phyloP scores from a whole-genome alignment of 1,284 basidiomycete species.

The Phaffia rhodozyma region DNA sequence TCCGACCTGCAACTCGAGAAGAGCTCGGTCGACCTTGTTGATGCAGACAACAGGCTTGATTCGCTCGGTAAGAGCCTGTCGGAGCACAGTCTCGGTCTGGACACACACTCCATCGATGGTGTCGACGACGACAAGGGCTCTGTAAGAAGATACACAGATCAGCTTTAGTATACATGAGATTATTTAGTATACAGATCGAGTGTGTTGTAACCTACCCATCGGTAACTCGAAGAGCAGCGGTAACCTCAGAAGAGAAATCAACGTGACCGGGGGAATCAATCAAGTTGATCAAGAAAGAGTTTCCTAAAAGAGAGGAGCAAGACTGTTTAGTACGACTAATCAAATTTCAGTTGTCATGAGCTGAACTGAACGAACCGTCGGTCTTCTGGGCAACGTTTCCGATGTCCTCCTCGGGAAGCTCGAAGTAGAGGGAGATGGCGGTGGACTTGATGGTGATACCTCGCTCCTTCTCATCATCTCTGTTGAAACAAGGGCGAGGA shows the following conservation, averaged over 20 bases:
- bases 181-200: conserved; percentile 31
- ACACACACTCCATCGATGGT: conserved; percentile 99
- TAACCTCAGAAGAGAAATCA: conserved; percentile 99
- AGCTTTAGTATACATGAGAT: not conserved
- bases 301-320: conserved; percentile 32
- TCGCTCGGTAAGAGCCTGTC: conserved; percentile 93
- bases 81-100: conserved; percentile 98
- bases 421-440: conserved; percentile 99
- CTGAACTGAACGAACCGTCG: conserved; percentile 55
- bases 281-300: conserved; percentile 98
- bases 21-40: conserved; percentile 99
- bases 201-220: conserved; percentile 49
- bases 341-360: conserved; percentile 1
- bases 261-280: conserved; percentile 99
- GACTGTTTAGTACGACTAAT: not conserved
- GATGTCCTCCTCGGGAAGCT: conserved; percentile 82
- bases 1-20: conserved; percentile 93
- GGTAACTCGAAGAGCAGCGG: conserved; percentile 98
- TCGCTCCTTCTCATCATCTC: conserved; percentile 98
- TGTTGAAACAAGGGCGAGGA: conserved; percentile 21
- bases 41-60: conserved; percentile 99
- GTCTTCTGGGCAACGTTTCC: conserved; percentile 84
- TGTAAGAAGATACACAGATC: conserved; percentile 25
- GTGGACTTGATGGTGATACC: conserved; percentile 99
- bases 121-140: conserved; percentile 97